Base-by-base conservation (phyloP, 1,284 basidiomycete species). In the Singerocomus inundabilis region DNA sequence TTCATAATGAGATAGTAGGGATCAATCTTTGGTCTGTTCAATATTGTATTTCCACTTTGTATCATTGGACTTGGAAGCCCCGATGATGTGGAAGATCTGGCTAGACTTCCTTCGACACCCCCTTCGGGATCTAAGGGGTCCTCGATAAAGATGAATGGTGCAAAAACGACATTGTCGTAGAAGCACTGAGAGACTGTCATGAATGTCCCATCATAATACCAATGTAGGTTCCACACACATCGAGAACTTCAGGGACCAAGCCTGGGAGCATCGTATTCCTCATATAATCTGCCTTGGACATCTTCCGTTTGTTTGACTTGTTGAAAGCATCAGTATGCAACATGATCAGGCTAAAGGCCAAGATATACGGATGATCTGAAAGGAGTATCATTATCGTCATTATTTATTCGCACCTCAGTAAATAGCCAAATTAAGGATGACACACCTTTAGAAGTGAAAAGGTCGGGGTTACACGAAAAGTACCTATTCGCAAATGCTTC, bases 301-400 rank as follows among this genome's bases (percentile, higher is more conserved):
- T 99, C 74, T 98, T 98, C 55, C 87, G 86, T 72, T 93, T 98
- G 71, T 98, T 98, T 57, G 92, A 93, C 70, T 88, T 92, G 72
- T 99, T 99, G 77, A 98, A 99, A 2, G 89, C 90, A 66, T 99
- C 96, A 11, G 97, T 99, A 66, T 98, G 95, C 39, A 99, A 77
- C 94, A 99, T 98, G 67, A 99, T 97, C 62, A 99, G 76, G 59
- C 96, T 98, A 72, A 99, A 99, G 12, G 96, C 92, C 36, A 99
- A 76, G 40, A 99, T 91, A 72, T 99, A 99, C 6, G 95, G 89
- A 63, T 97, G 92, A 64, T 98, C 95, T 93, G 54, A 28, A 41
- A 15, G 40, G 33, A 29, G 30, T 9, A 41, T 46, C 37, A 44
- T 37, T 28, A 41, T 46, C 35, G 38, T 40, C 29, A 18, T 46